These are phyloP conservation scores for Nasturtium officinale DNA, from an alignment of 345 rosid genomes.

Conservation along the genomic window DNA sequence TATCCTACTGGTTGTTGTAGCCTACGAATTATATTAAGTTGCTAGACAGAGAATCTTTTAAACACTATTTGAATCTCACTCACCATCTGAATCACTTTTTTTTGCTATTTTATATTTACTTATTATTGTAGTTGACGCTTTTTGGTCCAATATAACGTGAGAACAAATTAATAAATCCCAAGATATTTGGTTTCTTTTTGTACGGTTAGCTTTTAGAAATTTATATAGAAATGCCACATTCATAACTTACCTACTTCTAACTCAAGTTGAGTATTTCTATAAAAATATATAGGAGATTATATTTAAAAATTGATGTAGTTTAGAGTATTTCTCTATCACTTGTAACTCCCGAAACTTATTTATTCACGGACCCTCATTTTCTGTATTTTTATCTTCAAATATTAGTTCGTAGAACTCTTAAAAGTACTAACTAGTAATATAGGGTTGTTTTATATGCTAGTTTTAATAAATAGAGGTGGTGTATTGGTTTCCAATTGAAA, in stretches of 20 bases:
- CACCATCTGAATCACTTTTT: slow-evolving; percentile 31
- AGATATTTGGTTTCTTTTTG: slow-evolving; percentile 32
- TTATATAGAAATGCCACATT: neutral
- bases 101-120: neutral
- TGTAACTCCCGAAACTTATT: too few relatives aligned
- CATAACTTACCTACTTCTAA: slow-evolving; percentile 22
- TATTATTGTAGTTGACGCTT: slow-evolving; percentile 22
- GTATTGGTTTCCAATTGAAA: too few relatives aligned
- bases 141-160: slow-evolving; percentile 30
- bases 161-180: slow-evolving; percentile 20
- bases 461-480: too few relatives aligned
- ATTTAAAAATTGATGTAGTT: too few relatives aligned
- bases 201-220: slow-evolving; percentile 12
- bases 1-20: slow-evolving; percentile 23
- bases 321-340: neutral
- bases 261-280: slow-evolving; percentile 23
- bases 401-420: too few relatives aligned
- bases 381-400: too few relatives aligned
- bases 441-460: too few relatives aligned
- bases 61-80: slow-evolving; percentile 28
- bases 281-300: neutral
- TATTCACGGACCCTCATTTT: too few relatives aligned
- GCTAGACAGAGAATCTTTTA: slow-evolving; percentile 25
- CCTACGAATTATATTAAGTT: slow-evolving; percentile 24
- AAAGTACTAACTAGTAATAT: too few relatives aligned